These are phyloP conservation scores for Aquanectria penicillioides DNA, from an alignment of 2,329 filamentous ascomycete genomes.

Conservation along the genomic window DNA sequence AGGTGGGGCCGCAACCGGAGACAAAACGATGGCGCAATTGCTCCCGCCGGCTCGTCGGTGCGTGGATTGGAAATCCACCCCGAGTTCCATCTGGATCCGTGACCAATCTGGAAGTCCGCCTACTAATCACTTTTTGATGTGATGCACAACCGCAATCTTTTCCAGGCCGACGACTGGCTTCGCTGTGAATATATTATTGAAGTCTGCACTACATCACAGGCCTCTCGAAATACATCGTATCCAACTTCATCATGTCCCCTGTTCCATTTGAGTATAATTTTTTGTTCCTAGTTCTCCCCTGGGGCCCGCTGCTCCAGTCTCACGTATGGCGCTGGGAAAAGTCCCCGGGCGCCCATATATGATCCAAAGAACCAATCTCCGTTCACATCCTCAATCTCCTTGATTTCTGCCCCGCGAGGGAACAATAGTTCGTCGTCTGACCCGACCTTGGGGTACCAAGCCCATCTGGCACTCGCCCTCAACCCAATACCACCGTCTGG, in stretches of 20 bases:
- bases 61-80: slow-evolving; percentile 25
- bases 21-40: slow-evolving; percentile 40
- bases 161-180: not conserved
- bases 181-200: slow-evolving; percentile 9
- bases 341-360: slow-evolving; percentile 81
- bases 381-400: slow-evolving; percentile 87
- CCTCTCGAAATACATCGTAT: not conserved
- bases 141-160: too few species aligned
- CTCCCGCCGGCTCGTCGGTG: slow-evolving; percentile 35
- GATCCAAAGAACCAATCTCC: slow-evolving; percentile 90
- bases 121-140: not conserved
- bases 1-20: slow-evolving; percentile 43
- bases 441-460: slow-evolving; percentile 76
- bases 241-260: not conserved
- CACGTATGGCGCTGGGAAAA: slow-evolving; percentile 86
- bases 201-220: not conserved
- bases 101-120: not conserved
- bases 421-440: slow-evolving; percentile 83
- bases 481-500: slow-evolving; percentile 79
- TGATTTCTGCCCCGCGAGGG: slow-evolving; percentile 83
- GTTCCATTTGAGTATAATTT: slow-evolving; percentile 8
- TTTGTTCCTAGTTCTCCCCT: slow-evolving; percentile 3
- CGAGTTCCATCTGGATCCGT: slow-evolving; percentile 36
- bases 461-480: slow-evolving; percentile 74
- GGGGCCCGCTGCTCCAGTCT: slow-evolving; percentile 51